Conservation (phyloP, 2,329 filamentous ascomycete species). For the Rachicladosporium sp. region DNA sequence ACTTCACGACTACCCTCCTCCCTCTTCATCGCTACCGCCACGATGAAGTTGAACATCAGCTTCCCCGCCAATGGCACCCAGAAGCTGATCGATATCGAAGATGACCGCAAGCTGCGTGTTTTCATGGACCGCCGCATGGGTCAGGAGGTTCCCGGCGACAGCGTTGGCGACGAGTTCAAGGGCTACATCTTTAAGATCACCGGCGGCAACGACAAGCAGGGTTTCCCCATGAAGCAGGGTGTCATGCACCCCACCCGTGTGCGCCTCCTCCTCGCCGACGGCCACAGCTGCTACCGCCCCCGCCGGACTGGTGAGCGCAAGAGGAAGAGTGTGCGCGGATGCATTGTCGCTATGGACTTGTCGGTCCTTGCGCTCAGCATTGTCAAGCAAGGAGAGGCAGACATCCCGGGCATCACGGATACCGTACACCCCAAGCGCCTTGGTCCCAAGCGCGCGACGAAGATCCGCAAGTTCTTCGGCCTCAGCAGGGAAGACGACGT, state of each 20-base stretch:
- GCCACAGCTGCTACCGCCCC: slow-evolving; percentile 98
- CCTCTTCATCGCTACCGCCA: slow-evolving; percentile 9
- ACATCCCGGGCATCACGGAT: slow-evolving; percentile 95
- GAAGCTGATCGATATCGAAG: slow-evolving; percentile 97
- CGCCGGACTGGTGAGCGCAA: slow-evolving; percentile 97
- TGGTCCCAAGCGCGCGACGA: slow-evolving; percentile 98
- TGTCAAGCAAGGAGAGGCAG: slow-evolving; percentile 93
- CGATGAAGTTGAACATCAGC: slow-evolving; percentile 65
- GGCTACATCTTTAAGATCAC: slow-evolving; percentile 99
- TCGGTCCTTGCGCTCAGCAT: slow-evolving; percentile 88
- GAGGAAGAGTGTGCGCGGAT: slow-evolving; percentile 97
- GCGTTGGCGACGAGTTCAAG: slow-evolving; percentile 98
- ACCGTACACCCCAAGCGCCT: slow-evolving; percentile 97
- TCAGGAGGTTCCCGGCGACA: slow-evolving; percentile 83
- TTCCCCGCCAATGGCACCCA: slow-evolving; percentile 99
- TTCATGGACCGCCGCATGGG: slow-evolving; percentile 99
- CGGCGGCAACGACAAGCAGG: slow-evolving; percentile 99
- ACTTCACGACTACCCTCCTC: too few relatives aligned
- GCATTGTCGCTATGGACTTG: slow-evolving; percentile 94
- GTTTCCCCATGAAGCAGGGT: slow-evolving; percentile 99
- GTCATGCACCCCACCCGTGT: slow-evolving; percentile 98
- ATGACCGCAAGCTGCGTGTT: slow-evolving; percentile 97
- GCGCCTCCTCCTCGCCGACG: slow-evolving; percentile 85
- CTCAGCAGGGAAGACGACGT: slow-evolving; percentile 99
- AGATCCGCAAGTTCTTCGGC: slow-evolving; percentile 99